A percentile compares a stretch with the other conserved stretches of the same genome.
These are phyloP conservation scores for Suillus luteus DNA, from an alignment of 768 basidiomycete genomes.

Conservation along the genomic window DNA sequence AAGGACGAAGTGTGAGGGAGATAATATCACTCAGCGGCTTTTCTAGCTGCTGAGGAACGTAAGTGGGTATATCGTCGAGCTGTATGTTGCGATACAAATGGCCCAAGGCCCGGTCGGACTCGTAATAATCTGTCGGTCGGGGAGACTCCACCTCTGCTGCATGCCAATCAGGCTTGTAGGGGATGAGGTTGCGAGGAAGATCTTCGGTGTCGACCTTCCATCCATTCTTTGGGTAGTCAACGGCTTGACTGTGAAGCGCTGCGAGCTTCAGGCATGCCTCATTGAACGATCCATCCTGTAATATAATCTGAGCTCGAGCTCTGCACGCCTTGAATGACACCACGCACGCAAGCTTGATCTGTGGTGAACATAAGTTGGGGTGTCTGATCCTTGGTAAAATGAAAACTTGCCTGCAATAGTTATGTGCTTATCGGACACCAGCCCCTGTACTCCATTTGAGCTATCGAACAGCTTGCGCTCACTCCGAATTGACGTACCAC, in stretches of 20 bases:
- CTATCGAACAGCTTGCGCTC: neutral
- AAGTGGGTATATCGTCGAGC: slow-evolving; percentile 39
- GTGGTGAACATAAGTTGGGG: slow-evolving; percentile 3
- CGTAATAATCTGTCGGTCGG: slow-evolving; percentile 66
- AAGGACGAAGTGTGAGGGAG: slow-evolving; percentile 19
- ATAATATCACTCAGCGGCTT: slow-evolving; percentile 37
- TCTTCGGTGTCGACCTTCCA: slow-evolving; percentile 56
- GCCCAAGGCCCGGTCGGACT: slow-evolving; percentile 71
- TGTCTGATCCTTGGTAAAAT: neutral
- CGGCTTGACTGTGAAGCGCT: slow-evolving; percentile 59
- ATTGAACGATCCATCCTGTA: slow-evolving; percentile 64
- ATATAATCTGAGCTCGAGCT: neutral
- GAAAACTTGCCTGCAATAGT: slow-evolving; percentile 62
- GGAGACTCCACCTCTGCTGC: slow-evolving; percentile 56
- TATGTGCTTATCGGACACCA: slow-evolving; percentile 67
- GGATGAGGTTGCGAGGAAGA: slow-evolving; percentile 58
- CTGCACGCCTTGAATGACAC: neutral
- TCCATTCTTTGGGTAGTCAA: slow-evolving; percentile 82
- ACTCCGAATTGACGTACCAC: slow-evolving; percentile 46
- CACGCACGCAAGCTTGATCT: slow-evolving; percentile 72
- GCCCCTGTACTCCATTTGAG: slow-evolving; percentile 46
- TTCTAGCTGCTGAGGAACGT: slow-evolving; percentile 14
- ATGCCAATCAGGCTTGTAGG: slow-evolving; percentile 81
- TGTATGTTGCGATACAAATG: slow-evolving; percentile 65
- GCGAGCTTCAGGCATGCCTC: slow-evolving; percentile 58